phyloP scores from a whole-genome alignment of 164 flowering plant genomes.

The Vitis labrusca region DNA sequence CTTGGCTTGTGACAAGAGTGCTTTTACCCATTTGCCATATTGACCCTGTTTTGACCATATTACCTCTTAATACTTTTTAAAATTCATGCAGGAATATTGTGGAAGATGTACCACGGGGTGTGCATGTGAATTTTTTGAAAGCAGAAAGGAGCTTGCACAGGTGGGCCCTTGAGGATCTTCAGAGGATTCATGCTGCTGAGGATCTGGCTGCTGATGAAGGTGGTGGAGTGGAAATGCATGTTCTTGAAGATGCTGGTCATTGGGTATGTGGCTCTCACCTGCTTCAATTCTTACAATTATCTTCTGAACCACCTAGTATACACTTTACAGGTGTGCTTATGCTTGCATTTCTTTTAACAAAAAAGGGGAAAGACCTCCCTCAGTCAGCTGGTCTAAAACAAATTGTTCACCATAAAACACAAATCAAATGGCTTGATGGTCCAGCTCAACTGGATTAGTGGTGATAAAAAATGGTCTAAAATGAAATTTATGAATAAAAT shows the following conservation, averaged over 20 bases:
- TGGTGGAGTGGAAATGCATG: slow-evolving; percentile 94
- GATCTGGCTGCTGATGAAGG: slow-evolving; percentile 83
- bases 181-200: slow-evolving; percentile 90
- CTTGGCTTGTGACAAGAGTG: too few relatives aligned
- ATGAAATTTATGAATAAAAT: too few relatives aligned
- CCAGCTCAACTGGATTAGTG: too few relatives aligned
- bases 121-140: slow-evolving; percentile 85
- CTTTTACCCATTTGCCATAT: too few relatives aligned
- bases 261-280: slow-evolving; percentile 60
- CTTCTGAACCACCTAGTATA: not conserved
- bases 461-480: too few relatives aligned
- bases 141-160: slow-evolving; percentile 95
- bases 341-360: too few relatives aligned
- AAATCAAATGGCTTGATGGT: too few relatives aligned
- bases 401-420: too few relatives aligned
- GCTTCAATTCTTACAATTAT: not conserved
- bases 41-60: too few relatives aligned
- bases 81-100: slow-evolving; percentile 63
- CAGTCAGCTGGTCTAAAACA: too few relatives aligned
- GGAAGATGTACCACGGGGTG: slow-evolving; percentile 87
- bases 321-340: not conserved
- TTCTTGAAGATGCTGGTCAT: slow-evolving; percentile 98
- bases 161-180: slow-evolving; percentile 95
- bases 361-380: too few relatives aligned
- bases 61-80: too few relatives aligned